A percentile compares a stretch with the other conserved stretches of the same genome.
Evolutionary conservation across 805 yeast genomes (phyloP).

Genomic region (Barnettozyma californica): DNA sequence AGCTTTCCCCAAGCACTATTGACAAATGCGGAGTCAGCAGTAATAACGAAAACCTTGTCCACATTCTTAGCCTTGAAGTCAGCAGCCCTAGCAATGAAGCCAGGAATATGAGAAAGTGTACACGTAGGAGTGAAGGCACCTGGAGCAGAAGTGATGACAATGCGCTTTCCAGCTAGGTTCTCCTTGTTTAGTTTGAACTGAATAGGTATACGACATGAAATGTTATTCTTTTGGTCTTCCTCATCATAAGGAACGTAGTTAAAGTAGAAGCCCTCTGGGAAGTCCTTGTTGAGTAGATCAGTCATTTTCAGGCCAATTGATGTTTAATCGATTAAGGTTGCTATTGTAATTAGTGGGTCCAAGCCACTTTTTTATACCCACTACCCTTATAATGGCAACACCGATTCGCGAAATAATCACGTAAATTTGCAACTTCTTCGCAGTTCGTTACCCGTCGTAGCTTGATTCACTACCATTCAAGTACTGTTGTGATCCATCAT

Average conservation of each 20-base stretch:
- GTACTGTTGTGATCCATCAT: neutral
- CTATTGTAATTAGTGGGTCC: neutral
- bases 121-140: slow-evolving; percentile 89
- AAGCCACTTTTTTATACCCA: neutral
- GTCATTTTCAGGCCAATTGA: slow-evolving; percentile 10
- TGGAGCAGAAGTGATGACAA: slow-evolving; percentile 72
- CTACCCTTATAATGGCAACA: too few species aligned
- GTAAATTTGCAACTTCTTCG: too few species aligned
- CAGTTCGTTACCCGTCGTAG: neutral
- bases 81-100: slow-evolving; percentile 44
- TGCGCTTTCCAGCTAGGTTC: slow-evolving; percentile 27
- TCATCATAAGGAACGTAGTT: slow-evolving; percentile 25
- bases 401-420: too few species aligned
- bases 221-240: slow-evolving; percentile 22
- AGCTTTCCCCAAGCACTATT: slow-evolving; percentile 58
- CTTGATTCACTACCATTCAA: neutral
- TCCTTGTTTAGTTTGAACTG: slow-evolving; percentile 22
- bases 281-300: slow-evolving; percentile 20
- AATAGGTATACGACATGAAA: slow-evolving; percentile 24
- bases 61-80: slow-evolving; percentile 56
- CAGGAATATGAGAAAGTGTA: slow-evolving; percentile 67
- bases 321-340: neutral
- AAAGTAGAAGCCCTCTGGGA: slow-evolving; percentile 27
- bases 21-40: slow-evolving; percentile 72
- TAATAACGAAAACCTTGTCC: slow-evolving; percentile 51